Evolutionary conservation across 768 basidiomycete species (phyloP).

Genomic region (Calocera cornea): DNA sequence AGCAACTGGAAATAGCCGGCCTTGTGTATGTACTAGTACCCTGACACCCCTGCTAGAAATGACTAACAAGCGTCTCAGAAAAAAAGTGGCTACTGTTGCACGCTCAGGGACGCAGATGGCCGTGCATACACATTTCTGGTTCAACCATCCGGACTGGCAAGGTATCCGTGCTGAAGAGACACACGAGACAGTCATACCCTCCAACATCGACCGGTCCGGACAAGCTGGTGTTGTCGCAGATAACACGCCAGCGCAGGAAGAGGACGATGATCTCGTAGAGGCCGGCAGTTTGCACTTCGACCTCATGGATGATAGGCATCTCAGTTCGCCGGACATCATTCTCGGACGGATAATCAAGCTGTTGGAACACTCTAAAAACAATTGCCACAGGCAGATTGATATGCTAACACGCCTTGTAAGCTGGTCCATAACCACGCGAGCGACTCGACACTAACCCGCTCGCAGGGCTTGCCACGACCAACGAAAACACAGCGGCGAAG

Average conservation of each 20-base stretch:
- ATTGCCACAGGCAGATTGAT: slow-evolving; percentile 60
- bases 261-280: slow-evolving; percentile 21
- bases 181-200: slow-evolving; percentile 18
- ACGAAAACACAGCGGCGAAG: slow-evolving; percentile 69
- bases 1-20: slow-evolving; percentile 57
- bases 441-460: not conserved
- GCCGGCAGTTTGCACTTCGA: slow-evolving; percentile 39
- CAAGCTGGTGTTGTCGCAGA: not conserved
- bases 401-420: slow-evolving; percentile 65
- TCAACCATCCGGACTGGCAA: slow-evolving; percentile 41
- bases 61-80: slow-evolving; percentile 7
- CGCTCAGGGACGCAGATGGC: slow-evolving; percentile 44
- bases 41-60: not conserved
- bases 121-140: slow-evolving; percentile 75
- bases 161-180: slow-evolving; percentile 37
- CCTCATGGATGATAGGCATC: slow-evolving; percentile 61
- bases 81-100: slow-evolving; percentile 14
- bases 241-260: slow-evolving; percentile 14
- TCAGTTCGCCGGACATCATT: slow-evolving; percentile 61
- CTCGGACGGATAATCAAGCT: slow-evolving; percentile 57
- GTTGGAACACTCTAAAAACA: slow-evolving; percentile 52
- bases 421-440: not conserved
- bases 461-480: slow-evolving; percentile 61
- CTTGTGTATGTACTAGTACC: slow-evolving; percentile 42
- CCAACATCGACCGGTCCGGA: not conserved